These are phyloP conservation scores for Thuidium tamariscinum DNA, from an alignment of 225 moss, liverwort and hornwort species.

Conservation along the genomic window DNA sequence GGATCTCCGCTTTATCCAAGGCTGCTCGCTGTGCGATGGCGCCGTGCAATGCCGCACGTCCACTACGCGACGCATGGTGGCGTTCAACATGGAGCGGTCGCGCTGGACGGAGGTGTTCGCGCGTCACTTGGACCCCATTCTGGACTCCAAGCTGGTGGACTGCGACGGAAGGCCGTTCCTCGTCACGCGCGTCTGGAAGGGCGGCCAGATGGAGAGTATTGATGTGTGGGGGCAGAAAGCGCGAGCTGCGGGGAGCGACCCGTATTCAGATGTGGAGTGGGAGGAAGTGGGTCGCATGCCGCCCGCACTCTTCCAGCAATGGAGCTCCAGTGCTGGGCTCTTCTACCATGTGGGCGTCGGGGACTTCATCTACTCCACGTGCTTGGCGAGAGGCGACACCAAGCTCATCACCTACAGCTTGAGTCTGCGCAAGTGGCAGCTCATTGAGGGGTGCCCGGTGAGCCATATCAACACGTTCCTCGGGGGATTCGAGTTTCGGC, in stretches of 20 bases:
- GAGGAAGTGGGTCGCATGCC: conserved; percentile 47
- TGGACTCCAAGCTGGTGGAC: conserved; percentile 53
- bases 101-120: conserved; percentile 45
- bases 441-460: conserved; percentile 44
- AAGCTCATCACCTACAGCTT: conserved; percentile 49
- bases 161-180: conserved; percentile 37
- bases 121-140: conserved; percentile 24
- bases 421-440: conserved; percentile 28
- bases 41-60: conserved; percentile 50
- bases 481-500: conserved; percentile 49
- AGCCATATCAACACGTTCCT: conserved; percentile 50
- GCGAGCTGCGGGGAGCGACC: neutral
- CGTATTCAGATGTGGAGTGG: conserved; percentile 42
- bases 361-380: conserved; percentile 45
- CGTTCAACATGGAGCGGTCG: conserved; percentile 7
- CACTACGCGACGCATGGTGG: conserved; percentile 42
- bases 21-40: conserved; percentile 32
- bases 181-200: conserved; percentile 51
- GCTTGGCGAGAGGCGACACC: conserved; percentile 38
- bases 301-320: conserved; percentile 26
- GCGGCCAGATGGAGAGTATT: conserved; percentile 52
- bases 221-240: conserved; percentile 50
- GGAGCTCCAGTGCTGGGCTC: conserved; percentile 39
- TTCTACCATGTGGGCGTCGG: conserved; percentile 59
- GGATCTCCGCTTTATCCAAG: conserved; percentile 38